Evolutionary conservation across 352 stramenopile species (phyloP).

Genomic region (Phytophthora ramorum): DNA sequence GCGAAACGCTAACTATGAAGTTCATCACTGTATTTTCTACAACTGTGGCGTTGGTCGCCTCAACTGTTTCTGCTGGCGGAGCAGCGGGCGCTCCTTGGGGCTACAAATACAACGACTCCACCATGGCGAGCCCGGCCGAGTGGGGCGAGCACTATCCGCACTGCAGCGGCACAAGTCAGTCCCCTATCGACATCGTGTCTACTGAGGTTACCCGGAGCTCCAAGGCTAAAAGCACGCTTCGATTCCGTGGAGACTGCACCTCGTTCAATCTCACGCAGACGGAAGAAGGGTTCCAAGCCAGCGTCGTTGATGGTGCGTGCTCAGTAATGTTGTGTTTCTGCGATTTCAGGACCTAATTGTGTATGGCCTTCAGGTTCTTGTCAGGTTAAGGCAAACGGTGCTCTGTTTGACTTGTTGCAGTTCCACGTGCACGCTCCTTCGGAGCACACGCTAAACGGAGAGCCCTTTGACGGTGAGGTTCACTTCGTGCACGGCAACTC

Average conservation of each 20-base stretch:
- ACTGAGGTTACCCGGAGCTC: slow-evolving; percentile 2
- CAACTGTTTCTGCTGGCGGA: slow-evolving; percentile 11
- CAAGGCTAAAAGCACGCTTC: slow-evolving; percentile 12
- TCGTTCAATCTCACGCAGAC: slow-evolving; percentile 31
- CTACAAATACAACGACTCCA: slow-evolving; percentile 11
- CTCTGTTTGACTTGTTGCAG: slow-evolving; percentile 35
- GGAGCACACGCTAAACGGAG: slow-evolving; percentile 56
- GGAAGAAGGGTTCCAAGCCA: slow-evolving; percentile 25
- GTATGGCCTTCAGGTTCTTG: slow-evolving; percentile 17
- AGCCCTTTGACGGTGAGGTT: slow-evolving; percentile 43
- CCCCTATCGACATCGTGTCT: slow-evolving; percentile 39
- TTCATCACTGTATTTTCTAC: slow-evolving; percentile 14
- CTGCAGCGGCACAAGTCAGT: slow-evolving; percentile 27
- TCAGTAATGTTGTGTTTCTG: background rate
- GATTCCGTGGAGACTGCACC: slow-evolving; percentile 26
- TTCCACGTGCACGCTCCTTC: slow-evolving; percentile 55
- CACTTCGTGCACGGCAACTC: slow-evolving; percentile 57
- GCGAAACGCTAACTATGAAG: slow-evolving; percentile 12
- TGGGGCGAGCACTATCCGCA: slow-evolving; percentile 18
- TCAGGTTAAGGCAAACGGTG: slow-evolving; percentile 12
- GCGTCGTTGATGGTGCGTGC: slow-evolving; percentile 18
- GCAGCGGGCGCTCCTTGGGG: slow-evolving; percentile 17
- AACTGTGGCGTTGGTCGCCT: slow-evolving; percentile 12
- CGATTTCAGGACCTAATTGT: background rate
- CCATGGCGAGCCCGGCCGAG: background rate